A percentile compares a stretch with the other conserved stretches of the same genome.
Evolutionary conservation across 805 yeast genomes (phyloP).

Genomic region (Candida boidinii): DNA sequence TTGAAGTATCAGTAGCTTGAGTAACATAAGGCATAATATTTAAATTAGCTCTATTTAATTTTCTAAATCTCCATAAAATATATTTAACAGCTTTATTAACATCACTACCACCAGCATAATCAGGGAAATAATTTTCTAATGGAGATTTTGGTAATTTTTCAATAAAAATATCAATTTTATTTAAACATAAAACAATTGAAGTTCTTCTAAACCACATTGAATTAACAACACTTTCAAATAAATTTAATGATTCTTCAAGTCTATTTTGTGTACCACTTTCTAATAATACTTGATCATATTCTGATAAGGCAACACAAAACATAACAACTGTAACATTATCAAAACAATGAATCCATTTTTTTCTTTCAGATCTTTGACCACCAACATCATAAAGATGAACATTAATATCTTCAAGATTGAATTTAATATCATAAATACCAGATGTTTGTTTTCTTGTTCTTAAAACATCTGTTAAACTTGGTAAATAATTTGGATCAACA

Average conservation of each 20-base stretch:
- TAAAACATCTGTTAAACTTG: slow-evolving; percentile 69
- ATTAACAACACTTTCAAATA: slow-evolving; percentile 86
- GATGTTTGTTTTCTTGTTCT: slow-evolving; percentile 88
- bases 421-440: slow-evolving; percentile 79
- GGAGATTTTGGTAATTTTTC: slow-evolving; percentile 80
- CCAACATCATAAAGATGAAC: slow-evolving; percentile 80
- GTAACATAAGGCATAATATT: slow-evolving; percentile 87
- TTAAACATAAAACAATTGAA: slow-evolving; percentile 76
- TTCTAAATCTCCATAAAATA: slow-evolving; percentile 83
- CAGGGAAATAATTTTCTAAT: slow-evolving; percentile 76
- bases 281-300: slow-evolving; percentile 78
- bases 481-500: slow-evolving; percentile 50
- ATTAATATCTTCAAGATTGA: slow-evolving; percentile 62
- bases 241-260: slow-evolving; percentile 70
- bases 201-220: slow-evolving; percentile 89
- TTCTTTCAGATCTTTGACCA: slow-evolving; percentile 92
- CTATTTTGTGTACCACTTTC: slow-evolving; percentile 74
- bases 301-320: slow-evolving; percentile 86
- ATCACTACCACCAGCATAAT: slow-evolving; percentile 84
- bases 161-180: slow-evolving; percentile 85
- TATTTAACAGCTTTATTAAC: slow-evolving; percentile 88
- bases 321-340: slow-evolving; percentile 86
- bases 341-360: slow-evolving; percentile 96
- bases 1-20: slow-evolving; percentile 89
- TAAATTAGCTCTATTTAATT: slow-evolving; percentile 72